A percentile compares a stretch with the other conserved stretches of the same genome.
Conservation (phyloP, 2,329 filamentous ascomycete species). For the Xylaria sp. region DNA sequence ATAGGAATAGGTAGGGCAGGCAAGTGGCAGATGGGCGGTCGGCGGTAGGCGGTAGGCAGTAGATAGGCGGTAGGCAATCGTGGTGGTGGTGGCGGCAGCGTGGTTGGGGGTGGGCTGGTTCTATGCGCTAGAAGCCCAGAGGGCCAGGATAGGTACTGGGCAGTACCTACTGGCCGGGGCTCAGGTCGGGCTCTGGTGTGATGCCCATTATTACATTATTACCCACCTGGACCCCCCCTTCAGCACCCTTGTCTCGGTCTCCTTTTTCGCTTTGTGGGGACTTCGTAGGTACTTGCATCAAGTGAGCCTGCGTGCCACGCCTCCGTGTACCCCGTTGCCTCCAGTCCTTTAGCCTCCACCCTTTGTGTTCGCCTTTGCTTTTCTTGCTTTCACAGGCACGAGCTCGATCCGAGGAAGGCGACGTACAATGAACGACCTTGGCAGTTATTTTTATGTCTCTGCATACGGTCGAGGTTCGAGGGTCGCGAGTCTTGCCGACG, state of each 20-base stretch:
- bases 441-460: neutral
- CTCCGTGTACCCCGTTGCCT: neutral
- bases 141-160: neutral
- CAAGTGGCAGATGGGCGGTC: neutral
- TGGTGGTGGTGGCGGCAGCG: conserved; percentile 15
- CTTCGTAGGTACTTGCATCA: conserved; percentile 2
- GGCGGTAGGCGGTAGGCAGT: neutral
- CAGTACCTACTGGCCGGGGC: too few species aligned
- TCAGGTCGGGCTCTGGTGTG: conserved; percentile 22
- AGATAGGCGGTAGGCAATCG: neutral
- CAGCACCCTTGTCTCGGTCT: conserved; percentile 16
- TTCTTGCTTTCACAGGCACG: neutral
- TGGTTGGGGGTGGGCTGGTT: conserved; percentile 19
- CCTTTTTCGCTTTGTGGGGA: conserved; percentile 24
- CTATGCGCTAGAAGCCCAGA: neutral
- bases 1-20: neutral
- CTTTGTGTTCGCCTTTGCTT: neutral
- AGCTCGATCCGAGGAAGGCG: neutral
- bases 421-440: neutral
- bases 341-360: neutral
- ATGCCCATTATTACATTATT: conserved; percentile 10
- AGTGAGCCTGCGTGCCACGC: neutral
- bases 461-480: neutral
- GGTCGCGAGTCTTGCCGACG: neutral
- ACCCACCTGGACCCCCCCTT: conserved; percentile 10